Evolutionary conservation across 768 basidiomycete genomes (phyloP).

Genomic region (Hericium erinaceus): DNA sequence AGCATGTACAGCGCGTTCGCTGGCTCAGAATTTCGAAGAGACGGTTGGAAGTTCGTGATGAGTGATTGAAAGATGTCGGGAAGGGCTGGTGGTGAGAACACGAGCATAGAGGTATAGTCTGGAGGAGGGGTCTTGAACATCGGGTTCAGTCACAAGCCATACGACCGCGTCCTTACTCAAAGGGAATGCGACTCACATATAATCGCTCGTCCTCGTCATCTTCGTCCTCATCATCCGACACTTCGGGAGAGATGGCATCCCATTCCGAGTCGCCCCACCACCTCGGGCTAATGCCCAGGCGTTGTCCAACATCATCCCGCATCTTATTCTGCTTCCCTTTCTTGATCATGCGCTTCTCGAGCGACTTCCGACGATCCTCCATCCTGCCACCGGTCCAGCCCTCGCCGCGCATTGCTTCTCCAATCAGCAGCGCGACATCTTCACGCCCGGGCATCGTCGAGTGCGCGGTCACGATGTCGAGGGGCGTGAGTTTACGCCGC

Average conservation of each 20-base stretch:
- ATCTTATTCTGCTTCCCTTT: conserved; percentile 44
- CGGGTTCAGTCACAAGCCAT: neutral
- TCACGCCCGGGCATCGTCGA: conserved; percentile 72
- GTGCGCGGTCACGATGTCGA: conserved; percentile 86
- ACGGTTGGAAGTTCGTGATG: conserved; percentile 65
- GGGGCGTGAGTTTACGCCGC: conserved; percentile 68
- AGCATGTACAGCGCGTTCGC: conserved; percentile 89
- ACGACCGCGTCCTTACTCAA: neutral
- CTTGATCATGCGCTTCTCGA: conserved; percentile 50
- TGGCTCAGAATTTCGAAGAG: conserved; percentile 69
- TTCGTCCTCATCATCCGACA: conserved; percentile 36
- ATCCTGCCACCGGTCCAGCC: conserved; percentile 76
- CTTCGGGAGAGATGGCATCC: conserved; percentile 21
- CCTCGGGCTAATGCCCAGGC: conserved; percentile 44
- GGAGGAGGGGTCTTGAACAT: conserved; percentile 48
- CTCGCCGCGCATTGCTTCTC: conserved; percentile 80
- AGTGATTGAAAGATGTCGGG: conserved; percentile 75
- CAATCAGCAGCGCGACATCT: conserved; percentile 78
- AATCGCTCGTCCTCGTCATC: conserved; percentile 37
- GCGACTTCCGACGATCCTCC: conserved; percentile 52
- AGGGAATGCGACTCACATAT: neutral
- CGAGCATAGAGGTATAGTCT: conserved; percentile 86
- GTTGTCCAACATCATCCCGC: conserved; percentile 47
- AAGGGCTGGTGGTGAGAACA: conserved; percentile 75
- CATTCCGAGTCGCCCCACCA: conserved; percentile 58